Conservation (phyloP, 306 rosid species). For the Rosa chinensis region DNA sequence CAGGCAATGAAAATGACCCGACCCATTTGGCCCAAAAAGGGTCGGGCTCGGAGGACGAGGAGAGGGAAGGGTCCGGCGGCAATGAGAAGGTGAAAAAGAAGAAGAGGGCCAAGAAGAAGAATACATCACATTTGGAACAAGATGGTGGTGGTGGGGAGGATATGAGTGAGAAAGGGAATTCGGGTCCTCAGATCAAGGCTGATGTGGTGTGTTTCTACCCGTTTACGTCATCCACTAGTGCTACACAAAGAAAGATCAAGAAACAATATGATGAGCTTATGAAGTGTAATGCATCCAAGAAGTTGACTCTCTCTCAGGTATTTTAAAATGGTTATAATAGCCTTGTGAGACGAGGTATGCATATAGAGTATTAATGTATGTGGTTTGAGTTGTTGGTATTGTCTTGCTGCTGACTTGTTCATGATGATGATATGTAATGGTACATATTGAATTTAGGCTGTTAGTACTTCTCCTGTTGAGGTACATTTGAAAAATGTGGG, state of each 20-base stretch:
- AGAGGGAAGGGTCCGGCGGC: conserved; percentile 25
- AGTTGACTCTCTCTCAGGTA: conserved; percentile 72
- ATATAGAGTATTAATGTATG: background rate
- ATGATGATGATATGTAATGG: background rate
- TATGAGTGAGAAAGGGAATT: conserved; percentile 15
- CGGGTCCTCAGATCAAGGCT: conserved; percentile 36
- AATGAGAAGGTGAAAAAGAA: conserved; percentile 52
- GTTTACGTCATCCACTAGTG: conserved; percentile 69
- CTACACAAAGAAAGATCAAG: conserved; percentile 82
- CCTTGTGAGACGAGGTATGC: background rate
- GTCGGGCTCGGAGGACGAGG: conserved; percentile 15
- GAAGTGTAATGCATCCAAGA: conserved; percentile 57
- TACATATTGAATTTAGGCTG: background rate
- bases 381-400: conserved; percentile 1
- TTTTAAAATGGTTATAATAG: background rate
- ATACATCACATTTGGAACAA: conserved; percentile 15
- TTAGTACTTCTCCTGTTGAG: background rate
- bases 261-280: conserved; percentile 76
- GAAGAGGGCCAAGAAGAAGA: conserved; percentile 71
- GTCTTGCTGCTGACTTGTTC: background rate
- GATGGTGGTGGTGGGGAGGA: conserved; percentile 22
- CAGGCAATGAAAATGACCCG: conserved; percentile 23
- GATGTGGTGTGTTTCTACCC: conserved; percentile 62
- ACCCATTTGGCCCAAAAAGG: conserved; percentile 31
- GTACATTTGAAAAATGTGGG: background rate